phyloP scores from a whole-genome alignment of 129 eudicot genomes.

The Rutidosis leptorrhynchoides region DNA sequence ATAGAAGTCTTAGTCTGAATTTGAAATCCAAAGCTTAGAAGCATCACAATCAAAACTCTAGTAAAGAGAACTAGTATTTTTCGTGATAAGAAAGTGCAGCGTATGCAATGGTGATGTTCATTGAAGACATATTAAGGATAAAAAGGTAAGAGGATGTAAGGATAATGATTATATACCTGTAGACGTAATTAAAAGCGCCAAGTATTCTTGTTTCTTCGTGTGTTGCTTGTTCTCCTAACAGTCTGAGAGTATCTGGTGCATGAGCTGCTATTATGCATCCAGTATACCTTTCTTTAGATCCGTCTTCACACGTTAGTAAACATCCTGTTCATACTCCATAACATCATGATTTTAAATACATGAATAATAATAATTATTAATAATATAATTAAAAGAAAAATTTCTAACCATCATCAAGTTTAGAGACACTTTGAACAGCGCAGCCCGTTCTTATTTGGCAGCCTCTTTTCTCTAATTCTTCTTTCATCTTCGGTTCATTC shows the following conservation, averaged over 20 bases:
- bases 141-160: neutral
- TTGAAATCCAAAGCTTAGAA: neutral
- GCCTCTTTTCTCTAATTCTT: conserved; percentile 54
- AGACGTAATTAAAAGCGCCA: conserved; percentile 88
- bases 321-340: conserved; percentile 45
- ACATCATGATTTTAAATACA: conserved; percentile 5
- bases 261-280: conserved; percentile 78
- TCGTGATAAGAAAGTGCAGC: neutral
- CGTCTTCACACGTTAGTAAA: conserved; percentile 45
- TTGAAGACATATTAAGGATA: neutral
- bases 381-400: neutral
- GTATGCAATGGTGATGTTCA: neutral
- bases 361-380: neutral
- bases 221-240: conserved; percentile 82
- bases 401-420: conserved; percentile 49
- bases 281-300: conserved; percentile 55
- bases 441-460: conserved; percentile 61
- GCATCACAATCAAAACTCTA: neutral
- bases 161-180: conserved; percentile 47
- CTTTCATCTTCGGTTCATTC: conserved; percentile 43
- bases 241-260: conserved; percentile 84
- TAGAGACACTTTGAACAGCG: conserved; percentile 46
- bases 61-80: neutral
- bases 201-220: conserved; percentile 67
- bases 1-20: neutral